Evolutionary conservation across 345 rosid genomes (phyloP).

Genomic region (Eucalyptus sp.): DNA sequence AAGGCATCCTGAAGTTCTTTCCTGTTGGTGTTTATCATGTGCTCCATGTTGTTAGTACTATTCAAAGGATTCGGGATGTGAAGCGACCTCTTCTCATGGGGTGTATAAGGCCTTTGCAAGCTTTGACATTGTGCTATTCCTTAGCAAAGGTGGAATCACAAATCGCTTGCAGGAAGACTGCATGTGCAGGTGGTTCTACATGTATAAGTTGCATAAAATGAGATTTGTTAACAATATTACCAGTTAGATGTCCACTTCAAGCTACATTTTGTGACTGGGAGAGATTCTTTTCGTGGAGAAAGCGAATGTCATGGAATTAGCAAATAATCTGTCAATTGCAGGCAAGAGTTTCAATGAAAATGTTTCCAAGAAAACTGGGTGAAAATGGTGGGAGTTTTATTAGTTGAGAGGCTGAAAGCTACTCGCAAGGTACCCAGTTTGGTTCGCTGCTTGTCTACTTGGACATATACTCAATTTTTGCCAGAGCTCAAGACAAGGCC

Average conservation of each 20-base stretch:
- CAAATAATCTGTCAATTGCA: not conserved
- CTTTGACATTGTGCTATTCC: not conserved
- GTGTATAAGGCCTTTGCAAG: constrained; percentile 17
- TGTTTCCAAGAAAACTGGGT: not conserved
- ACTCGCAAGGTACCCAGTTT: no score
- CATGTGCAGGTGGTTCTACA: not conserved
- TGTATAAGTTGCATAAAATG: no score
- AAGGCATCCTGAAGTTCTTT: no score
- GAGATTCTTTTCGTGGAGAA: not conserved
- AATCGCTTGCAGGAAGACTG: not conserved
- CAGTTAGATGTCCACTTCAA: not conserved
- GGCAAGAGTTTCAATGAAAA: not conserved
- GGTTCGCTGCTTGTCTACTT: no score
- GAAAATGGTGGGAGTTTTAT: no score
- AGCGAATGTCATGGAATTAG: not conserved
- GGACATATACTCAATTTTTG: no score
- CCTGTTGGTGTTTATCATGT: no score
- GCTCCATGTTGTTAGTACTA: not conserved
- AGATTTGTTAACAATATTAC: no score
- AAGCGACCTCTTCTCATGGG: no score
- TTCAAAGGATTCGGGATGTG: no score
- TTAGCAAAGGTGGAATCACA: not conserved
- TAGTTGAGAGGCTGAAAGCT: no score
- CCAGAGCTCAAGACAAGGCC: no score
- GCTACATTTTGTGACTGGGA: not conserved